Conservation (phyloP, 495 filamentous ascomycete species). For the Parmelia sp. region DNA sequence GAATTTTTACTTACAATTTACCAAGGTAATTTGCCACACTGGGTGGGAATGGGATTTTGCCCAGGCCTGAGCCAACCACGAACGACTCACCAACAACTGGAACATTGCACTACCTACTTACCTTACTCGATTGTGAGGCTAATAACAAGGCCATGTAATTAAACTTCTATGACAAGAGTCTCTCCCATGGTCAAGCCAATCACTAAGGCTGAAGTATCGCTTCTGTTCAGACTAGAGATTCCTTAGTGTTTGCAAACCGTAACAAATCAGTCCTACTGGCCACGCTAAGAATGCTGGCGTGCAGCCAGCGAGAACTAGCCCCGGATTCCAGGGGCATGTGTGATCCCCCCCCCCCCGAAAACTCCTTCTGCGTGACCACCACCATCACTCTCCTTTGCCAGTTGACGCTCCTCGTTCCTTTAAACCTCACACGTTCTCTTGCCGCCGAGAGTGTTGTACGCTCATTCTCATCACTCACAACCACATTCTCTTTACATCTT, state of each 20-base stretch:
- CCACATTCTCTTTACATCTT: constrained; percentile 25
- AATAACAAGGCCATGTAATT: neutral
- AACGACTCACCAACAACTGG: neutral
- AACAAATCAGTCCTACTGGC: neutral
- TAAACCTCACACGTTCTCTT: constrained; percentile 33
- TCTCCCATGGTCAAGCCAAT: neutral
- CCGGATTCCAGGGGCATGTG: constrained; percentile 9
- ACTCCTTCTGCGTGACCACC: constrained; percentile 30
- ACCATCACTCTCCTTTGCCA: constrained; percentile 34
- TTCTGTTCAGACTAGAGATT: neutral
- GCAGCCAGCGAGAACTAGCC: neutral
- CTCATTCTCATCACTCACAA: constrained; percentile 33
- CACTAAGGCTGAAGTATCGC: neutral
- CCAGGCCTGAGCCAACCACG: constrained; percentile 1
- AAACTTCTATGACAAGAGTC: no score
- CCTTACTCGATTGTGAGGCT: no score
- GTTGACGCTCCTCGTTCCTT: constrained; percentile 40
- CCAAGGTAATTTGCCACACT: no score
- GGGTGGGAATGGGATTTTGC: no score
- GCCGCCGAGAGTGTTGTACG: constrained; percentile 29
- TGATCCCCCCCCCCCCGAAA: neutral
- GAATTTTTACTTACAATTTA: no score
- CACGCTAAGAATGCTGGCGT: neutral
- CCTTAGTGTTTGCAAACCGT: neutral
- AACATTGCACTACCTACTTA: neutral